Base-by-base conservation (phyloP, 2,329 filamentous ascomycete genomes). In the Claviceps quebecensis region DNA sequence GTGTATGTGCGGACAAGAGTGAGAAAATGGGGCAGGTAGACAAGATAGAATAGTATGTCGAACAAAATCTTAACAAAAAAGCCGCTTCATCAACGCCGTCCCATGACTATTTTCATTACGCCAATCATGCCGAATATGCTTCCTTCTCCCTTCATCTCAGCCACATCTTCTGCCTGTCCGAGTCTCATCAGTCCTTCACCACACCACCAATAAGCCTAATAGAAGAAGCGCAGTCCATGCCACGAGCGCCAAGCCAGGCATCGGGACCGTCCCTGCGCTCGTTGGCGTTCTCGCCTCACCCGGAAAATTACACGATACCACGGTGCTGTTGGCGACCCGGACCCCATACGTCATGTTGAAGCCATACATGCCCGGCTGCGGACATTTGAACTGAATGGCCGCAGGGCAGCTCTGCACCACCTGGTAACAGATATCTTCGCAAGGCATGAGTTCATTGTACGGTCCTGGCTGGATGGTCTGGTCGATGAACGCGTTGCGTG, bases 391-490 rank as follows among this genome's bases (percentile, higher is more conserved):
- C 0, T 75, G 73, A 58, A 98, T 70, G 1, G 74, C 68, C 0
- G 88, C 76, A 0, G 93, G 91, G 67, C 93, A 98, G 62, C 79
- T 87, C 67, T 85, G 82, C 11, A 95, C 86, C 1, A 98, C 74
- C 50, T 84, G 80, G 63, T 89, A 93, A 69, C 93, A 98, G 48
- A 96, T 69, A 56, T 95, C 85, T 54, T 86, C 79, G 61, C 91
- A 97, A 0, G 93, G 93, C 8, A 95, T 71, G 19, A 97, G 72
- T 69, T 98, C 93, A 63, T 90, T 94, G 69, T 98, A 97, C 0
- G 93, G 93, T 0, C 93, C 93, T 0, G 93, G 90, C 55, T 75
- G 68, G 53, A 97, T 80, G 1, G 69, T 57, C 2, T 71, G 59
- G 60, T 96, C 89, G 58, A 97, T 93, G 47, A 78, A 69, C 0